Base-by-base conservation (phyloP, 768 basidiomycete species). In the Suillus paluster region DNA sequence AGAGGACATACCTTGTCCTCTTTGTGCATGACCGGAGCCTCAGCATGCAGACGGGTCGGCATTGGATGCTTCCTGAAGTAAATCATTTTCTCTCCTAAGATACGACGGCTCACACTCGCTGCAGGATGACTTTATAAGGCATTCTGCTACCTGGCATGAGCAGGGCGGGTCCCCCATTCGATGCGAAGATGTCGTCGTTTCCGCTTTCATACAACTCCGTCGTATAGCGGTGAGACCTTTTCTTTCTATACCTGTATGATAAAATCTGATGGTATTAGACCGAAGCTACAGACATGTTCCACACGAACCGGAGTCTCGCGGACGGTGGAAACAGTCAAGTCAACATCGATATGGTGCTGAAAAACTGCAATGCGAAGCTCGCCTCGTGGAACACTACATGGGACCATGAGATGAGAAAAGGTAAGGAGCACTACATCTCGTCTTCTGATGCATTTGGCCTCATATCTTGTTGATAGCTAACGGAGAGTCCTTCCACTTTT, bases 21-120 rank as follows among this genome's bases (percentile, higher is more conserved):
- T 95, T 91, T 68, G 88, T 92, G 46, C 93, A 95, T 68, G 92
- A 95, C 74, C 88, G 92, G 58, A 91, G 89, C 69, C 81, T 94
- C 50, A 90, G 88, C 75, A 93, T 90, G 74, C 92, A 94, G 74
- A 94, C 92, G 2, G 93, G 92, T 53, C 81, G 90, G 46, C 87
- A 86, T 63, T 94, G 91, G 91, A 94, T 94, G 93, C 82, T 95
- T 21, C 91, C 90, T 10, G 92, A 94, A 78, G 81, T 82, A 27
- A 19, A 10, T 54, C 21, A 17, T 9, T 33, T 17, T 27, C 42
- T 55, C 42, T 21, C 12, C 27, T 39, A 17, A 11, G 21, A 62
- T 63, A 70, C 57, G 70, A 46, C 7, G 52, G 17, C 45, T 59
- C 36, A 55, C n/a, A 12, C 36, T 59, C 55, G 6, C 11, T 52